These are phyloP conservation scores for Metschnikowia kunwiensis DNA, from an alignment of 805 yeast genomes.

Conservation along the genomic window DNA sequence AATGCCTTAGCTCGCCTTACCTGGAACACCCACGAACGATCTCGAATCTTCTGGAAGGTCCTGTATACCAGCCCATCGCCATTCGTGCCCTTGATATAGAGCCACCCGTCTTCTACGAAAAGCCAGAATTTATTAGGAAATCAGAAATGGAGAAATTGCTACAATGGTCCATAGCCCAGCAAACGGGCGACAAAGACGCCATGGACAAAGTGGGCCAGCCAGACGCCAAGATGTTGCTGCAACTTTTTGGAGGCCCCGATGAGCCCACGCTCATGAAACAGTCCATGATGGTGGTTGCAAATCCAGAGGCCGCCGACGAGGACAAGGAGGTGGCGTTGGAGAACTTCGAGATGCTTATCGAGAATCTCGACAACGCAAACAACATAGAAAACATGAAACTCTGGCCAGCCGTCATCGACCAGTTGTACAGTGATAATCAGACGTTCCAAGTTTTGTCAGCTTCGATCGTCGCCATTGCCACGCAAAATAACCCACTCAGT, in stretches of 20 bases:
- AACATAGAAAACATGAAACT: slow-evolving; percentile 77
- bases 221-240: slow-evolving; percentile 75
- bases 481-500: slow-evolving; percentile 79
- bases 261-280: slow-evolving; percentile 87
- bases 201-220: slow-evolving; percentile 61
- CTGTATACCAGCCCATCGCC: slow-evolving; percentile 13
- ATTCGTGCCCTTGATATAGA: not conserved
- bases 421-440: slow-evolving; percentile 39
- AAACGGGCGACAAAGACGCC: slow-evolving; percentile 70
- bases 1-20: not conserved
- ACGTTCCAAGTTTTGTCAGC: slow-evolving; percentile 57
- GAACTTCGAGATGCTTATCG: slow-evolving; percentile 89
- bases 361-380: slow-evolving; percentile 91
- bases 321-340: slow-evolving; percentile 76
- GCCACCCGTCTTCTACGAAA: not conserved
- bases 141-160: slow-evolving; percentile 76
- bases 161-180: slow-evolving; percentile 86
- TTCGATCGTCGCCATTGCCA: slow-evolving; percentile 84
- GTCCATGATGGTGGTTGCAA: slow-evolving; percentile 56
- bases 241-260: slow-evolving; percentile 77
- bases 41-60: slow-evolving; percentile 18
- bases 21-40: not conserved
- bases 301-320: slow-evolving; percentile 59
- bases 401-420: slow-evolving; percentile 70
- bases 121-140: not conserved